Conservation (phyloP, 2,329 filamentous ascomycete genomes). For the Hymenoscyphus occultus region DNA sequence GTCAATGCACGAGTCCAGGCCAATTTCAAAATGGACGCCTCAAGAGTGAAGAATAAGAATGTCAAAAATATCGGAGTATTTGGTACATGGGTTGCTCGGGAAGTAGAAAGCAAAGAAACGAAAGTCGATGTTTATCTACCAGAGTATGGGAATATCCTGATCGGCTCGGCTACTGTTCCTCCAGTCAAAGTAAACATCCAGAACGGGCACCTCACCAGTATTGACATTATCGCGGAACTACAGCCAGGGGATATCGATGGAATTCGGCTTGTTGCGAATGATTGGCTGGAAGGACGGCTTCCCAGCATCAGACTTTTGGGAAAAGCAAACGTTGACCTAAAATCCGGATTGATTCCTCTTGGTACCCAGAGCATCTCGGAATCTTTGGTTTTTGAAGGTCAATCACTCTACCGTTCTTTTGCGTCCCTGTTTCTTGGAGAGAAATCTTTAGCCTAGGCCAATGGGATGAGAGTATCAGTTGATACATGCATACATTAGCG, state of each 20-base stretch:
- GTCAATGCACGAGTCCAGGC: constrained; percentile 78
- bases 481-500: constrained; percentile 13
- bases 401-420: constrained; percentile 64
- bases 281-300: constrained; percentile 81
- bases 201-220: constrained; percentile 70
- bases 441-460: constrained; percentile 45
- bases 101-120: constrained; percentile 71
- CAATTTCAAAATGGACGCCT: constrained; percentile 76
- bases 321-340: constrained; percentile 69
- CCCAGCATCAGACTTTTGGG: constrained; percentile 69
- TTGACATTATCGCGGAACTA: constrained; percentile 78
- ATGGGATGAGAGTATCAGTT: constrained; percentile 12
- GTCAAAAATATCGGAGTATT: constrained; percentile 74
- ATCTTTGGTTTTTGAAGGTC: constrained; percentile 78
- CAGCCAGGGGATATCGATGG: constrained; percentile 72
- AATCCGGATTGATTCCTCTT: constrained; percentile 74
- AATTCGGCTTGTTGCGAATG: constrained; percentile 76
- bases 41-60: constrained; percentile 66
- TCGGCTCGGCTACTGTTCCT: constrained; percentile 76
- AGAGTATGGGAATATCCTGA: constrained; percentile 72
- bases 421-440: constrained; percentile 60
- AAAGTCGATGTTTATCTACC: constrained; percentile 76
- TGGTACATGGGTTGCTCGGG: constrained; percentile 74
- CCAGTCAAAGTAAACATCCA: constrained; percentile 71
- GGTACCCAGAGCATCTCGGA: constrained; percentile 75